phyloP scores from a whole-genome alignment of 176 grass and related monocot species.

The Elaeis guineensis region DNA sequence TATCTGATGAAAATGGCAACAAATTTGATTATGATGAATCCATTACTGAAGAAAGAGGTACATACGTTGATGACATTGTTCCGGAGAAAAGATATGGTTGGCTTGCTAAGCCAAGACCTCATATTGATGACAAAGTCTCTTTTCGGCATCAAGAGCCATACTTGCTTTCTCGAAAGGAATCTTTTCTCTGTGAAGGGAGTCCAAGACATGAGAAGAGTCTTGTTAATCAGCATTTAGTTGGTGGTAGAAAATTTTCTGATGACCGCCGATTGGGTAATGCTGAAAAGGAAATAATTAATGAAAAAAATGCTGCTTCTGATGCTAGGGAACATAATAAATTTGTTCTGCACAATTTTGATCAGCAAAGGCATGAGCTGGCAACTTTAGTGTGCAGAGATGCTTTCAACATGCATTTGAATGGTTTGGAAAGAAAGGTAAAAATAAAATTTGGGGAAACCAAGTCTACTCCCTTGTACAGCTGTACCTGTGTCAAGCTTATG shows the following conservation, averaged over 20 bases:
- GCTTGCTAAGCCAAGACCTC: conserved; percentile 30
- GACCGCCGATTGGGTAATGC: conserved; percentile 3
- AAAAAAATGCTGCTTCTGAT: conserved; percentile 22
- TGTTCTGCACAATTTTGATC: conserved; percentile 35
- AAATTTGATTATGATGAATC: conserved; percentile 2
- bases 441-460: conserved; percentile 40
- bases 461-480: conserved; percentile 32
- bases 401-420: conserved; percentile 44
- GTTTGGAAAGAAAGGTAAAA: conserved; percentile 76
- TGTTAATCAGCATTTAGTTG: conserved; percentile 17
- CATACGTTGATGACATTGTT: conserved; percentile 10
- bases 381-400: conserved; percentile 24
- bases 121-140: conserved; percentile 24
- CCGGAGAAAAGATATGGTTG: conserved; percentile 19
- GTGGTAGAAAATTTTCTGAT: conserved; percentile 32
- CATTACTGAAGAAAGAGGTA: conserved; percentile 3
- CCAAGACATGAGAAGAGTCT: conserved; percentile 11
- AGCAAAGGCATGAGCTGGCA: conserved; percentile 29
- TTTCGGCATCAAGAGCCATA: conserved; percentile 20
- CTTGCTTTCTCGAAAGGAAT: conserved; percentile 21
- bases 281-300: conserved; percentile 25
- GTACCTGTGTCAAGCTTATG: conserved; percentile 10
- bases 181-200: conserved; percentile 17
- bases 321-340: conserved; percentile 33
- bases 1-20: conserved; percentile 9